Percentiles rank a stretch among this genome's conserved stretches.
These are phyloP conservation scores for Penicillium bialowiezense DNA, from an alignment of 495 filamentous ascomycete species.

Conservation along the genomic window DNA sequence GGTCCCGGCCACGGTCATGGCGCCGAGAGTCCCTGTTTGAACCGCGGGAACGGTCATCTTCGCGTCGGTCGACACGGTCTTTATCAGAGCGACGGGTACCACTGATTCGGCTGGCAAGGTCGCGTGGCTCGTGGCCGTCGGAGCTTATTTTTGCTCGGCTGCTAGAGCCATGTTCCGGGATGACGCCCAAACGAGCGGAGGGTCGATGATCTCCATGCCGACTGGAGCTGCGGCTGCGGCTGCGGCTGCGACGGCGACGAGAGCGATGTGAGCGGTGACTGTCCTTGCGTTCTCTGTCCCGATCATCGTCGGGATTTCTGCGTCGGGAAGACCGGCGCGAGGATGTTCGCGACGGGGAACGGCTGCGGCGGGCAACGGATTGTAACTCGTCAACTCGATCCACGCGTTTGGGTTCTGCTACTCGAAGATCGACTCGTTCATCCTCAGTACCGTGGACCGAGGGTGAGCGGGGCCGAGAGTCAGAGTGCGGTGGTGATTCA, in stretches of 20 bases:
- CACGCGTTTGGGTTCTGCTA: slow-evolving; percentile 30
- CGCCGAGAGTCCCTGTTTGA: slow-evolving; percentile 26
- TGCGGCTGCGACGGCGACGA: slow-evolving; percentile 47
- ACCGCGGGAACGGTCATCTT: slow-evolving; percentile 28
- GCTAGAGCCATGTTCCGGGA: slow-evolving; percentile 14
- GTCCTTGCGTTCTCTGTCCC: slow-evolving; percentile 36
- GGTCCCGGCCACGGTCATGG: slow-evolving; percentile 33
- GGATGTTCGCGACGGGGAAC: slow-evolving; percentile 52
- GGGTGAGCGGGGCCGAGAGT: slow-evolving; percentile 57
- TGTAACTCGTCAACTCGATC: slow-evolving; percentile 3
- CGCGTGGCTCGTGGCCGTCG: slow-evolving; percentile 9
- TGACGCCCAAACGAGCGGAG: slow-evolving; percentile 19
- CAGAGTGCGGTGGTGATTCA: slow-evolving; percentile 50
- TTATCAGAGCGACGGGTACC: slow-evolving; percentile 31
- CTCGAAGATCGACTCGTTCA: slow-evolving; percentile 43
- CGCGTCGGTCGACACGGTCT: slow-evolving; percentile 41
- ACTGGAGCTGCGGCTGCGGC: slow-evolving; percentile 24
- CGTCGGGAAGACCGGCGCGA: slow-evolving; percentile 50
- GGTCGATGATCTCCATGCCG: slow-evolving; percentile 29
- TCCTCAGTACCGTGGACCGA: slow-evolving; percentile 48
- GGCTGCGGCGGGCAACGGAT: slow-evolving; percentile 33
- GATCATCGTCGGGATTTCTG: slow-evolving; percentile 41
- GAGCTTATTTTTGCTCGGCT: slow-evolving; percentile 18
- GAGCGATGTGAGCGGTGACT: slow-evolving; percentile 44
- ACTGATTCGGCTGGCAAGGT: slow-evolving; percentile 26